Conservation (phyloP, 306 rosid species). For the Malus domestica region DNA sequence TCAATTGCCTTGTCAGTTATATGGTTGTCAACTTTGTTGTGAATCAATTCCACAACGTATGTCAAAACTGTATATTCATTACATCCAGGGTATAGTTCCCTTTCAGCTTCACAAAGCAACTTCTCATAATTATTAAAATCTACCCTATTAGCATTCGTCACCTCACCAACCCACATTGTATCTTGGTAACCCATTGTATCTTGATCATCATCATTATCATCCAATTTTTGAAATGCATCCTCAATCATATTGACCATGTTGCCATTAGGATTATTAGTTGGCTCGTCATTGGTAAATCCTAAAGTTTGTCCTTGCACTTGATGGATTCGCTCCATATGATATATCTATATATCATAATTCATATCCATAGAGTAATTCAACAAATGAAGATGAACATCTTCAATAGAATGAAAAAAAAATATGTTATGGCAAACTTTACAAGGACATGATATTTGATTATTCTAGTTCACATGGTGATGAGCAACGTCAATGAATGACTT, state of each 20-base stretch:
- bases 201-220: no score
- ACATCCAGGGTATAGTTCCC: neutral
- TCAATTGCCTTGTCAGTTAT: neutral
- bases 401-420: no score
- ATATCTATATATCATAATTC: neutral
- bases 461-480: neutral
- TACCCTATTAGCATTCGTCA: neutral
- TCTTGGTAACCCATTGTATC: neutral
- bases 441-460: neutral
- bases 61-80: neutral
- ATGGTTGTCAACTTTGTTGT: neutral
- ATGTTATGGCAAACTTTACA: neutral
- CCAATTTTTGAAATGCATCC: neutral
- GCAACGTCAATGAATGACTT: neutral
- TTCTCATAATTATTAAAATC: neutral
- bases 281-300: neutral
- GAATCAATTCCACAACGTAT: neutral
- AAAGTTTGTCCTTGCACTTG: neutral
- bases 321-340: neutral
- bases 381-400: neutral
- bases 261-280: neutral
- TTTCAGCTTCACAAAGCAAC: neutral
- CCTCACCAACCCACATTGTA: neutral
- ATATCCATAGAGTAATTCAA: neutral
- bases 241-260: neutral